Evolutionary conservation across 2,329 filamentous ascomycete species (phyloP).

Genomic region (Fusarium duplospermum): DNA sequence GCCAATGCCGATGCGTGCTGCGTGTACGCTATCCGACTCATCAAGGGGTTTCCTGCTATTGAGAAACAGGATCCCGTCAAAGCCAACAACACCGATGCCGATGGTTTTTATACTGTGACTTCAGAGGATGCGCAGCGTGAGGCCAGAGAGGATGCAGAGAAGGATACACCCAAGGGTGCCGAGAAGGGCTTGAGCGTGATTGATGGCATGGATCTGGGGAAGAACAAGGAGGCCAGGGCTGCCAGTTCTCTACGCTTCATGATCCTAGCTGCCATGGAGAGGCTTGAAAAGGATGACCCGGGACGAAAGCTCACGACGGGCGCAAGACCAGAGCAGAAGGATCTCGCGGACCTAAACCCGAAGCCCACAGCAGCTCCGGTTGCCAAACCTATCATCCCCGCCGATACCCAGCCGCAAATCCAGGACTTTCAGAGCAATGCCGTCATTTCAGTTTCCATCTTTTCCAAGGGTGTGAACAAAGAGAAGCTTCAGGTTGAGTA

Average conservation of each 20-base stretch:
- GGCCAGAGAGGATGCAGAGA: conserved; percentile 43
- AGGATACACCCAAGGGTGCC: conserved; percentile 41
- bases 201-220: not conserved
- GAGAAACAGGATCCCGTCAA: conserved; percentile 48
- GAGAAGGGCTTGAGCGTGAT: conserved; percentile 1
- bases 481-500: conserved; percentile 55
- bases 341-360: conserved; percentile 28
- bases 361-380: not conserved
- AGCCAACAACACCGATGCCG: conserved; percentile 51
- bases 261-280: conserved; percentile 58
- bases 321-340: conserved; percentile 47
- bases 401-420: conserved; percentile 42
- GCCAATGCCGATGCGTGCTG: conserved; percentile 82
- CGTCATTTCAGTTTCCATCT: conserved; percentile 54
- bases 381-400: conserved; percentile 33
- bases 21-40: conserved; percentile 62
- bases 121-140: conserved; percentile 44
- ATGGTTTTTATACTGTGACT: conserved; percentile 61
- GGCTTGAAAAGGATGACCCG: conserved; percentile 57
- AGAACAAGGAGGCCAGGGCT: conserved; percentile 50
- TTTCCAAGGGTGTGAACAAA: conserved; percentile 56
- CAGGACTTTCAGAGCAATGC: conserved; percentile 53
- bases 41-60: conserved; percentile 46
- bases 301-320: conserved; percentile 59
- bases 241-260: conserved; percentile 61